phyloP scores from a whole-genome alignment of 805 yeast species.

The Barnettozyma vustinii region DNA sequence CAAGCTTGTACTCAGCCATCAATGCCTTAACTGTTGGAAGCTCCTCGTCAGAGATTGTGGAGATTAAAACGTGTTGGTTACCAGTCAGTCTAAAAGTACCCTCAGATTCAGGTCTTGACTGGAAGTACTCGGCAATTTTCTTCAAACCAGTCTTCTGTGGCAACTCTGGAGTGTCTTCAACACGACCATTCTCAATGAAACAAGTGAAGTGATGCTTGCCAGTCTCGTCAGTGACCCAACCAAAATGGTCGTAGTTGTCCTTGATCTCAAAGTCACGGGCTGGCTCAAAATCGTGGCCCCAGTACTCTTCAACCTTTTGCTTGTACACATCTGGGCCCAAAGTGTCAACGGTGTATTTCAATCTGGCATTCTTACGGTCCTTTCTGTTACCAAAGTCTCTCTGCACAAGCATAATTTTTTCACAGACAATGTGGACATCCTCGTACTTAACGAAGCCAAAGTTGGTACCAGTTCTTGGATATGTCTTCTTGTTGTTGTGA shows the following conservation, averaged over 20 bases:
- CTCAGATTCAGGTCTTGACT: slow-evolving; percentile 39
- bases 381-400: slow-evolving; percentile 92
- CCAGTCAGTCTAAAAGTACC: slow-evolving; percentile 94
- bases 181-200: slow-evolving; percentile 94
- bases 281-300: slow-evolving; percentile 70
- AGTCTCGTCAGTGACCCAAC: slow-evolving; percentile 85
- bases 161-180: slow-evolving; percentile 84
- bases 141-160: slow-evolving; percentile 86
- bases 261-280: slow-evolving; percentile 71
- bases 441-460: slow-evolving; percentile 72
- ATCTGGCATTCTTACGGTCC: slow-evolving; percentile 95
- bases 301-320: slow-evolving; percentile 71
- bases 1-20: slow-evolving; percentile 70
- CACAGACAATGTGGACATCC: slow-evolving; percentile 73
- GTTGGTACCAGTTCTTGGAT: slow-evolving; percentile 89
- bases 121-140: slow-evolving; percentile 68
- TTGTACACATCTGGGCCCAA: slow-evolving; percentile 84
- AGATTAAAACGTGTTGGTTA: slow-evolving; percentile 84
- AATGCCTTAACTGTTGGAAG: slow-evolving; percentile 55
- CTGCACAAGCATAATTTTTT: slow-evolving; percentile 89
- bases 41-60: slow-evolving; percentile 66
- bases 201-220: slow-evolving; percentile 88
- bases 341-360: slow-evolving; percentile 94
- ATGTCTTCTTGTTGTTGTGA: slow-evolving; percentile 93
- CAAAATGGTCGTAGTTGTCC: slow-evolving; percentile 86